phyloP scores from a whole-genome alignment of 23 red algal species.

The Agarophyton chilense region DNA sequence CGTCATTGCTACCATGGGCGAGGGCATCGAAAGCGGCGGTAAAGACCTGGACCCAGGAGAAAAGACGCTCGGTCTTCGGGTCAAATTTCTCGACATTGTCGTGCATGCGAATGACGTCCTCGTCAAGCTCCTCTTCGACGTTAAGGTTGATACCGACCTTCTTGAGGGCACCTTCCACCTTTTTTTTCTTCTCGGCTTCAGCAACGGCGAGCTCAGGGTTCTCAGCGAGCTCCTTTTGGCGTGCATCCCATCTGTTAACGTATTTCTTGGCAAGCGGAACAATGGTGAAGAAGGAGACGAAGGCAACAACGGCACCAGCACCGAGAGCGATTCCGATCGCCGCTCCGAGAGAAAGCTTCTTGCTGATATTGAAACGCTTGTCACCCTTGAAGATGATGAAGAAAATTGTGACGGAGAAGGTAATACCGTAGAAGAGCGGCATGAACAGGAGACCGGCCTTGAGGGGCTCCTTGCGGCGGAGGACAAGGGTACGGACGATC shows the following conservation, averaged over 20 bases:
- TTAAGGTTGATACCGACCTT: conserved; percentile 76
- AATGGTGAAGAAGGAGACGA: conserved; percentile 67
- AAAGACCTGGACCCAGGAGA: conserved; percentile 91
- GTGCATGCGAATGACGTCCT: conserved; percentile 74
- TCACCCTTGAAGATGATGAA: conserved; percentile 83
- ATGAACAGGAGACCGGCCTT: conserved; percentile 75
- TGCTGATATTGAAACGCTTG: conserved; percentile 39
- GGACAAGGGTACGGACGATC: conserved; percentile 72
- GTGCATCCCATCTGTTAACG: conserved; percentile 66
- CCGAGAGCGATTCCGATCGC: conserved; percentile 65
- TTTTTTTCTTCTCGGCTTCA: conserved; percentile 9
- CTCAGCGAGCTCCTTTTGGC: conserved; percentile 55
- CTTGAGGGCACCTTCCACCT: conserved; percentile 46
- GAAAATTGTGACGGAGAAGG: conserved; percentile 69
- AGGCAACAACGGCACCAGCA: conserved; percentile 45
- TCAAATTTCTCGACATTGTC: conserved; percentile 80
- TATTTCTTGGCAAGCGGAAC: conserved; percentile 54
- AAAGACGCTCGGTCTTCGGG: conserved; percentile 87
- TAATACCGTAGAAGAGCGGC: conserved; percentile 81
- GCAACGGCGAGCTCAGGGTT: conserved; percentile 55
- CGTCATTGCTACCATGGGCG: conserved; percentile 96
- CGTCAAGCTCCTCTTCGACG: conserved; percentile 59
- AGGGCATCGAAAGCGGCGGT: conserved; percentile 96
- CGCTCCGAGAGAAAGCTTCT: conserved; percentile 49
- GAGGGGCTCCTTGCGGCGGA: conserved; percentile 57